phyloP scores from a whole-genome alignment of 257 asterid genomes.

The Nicotiana paniculata region DNA sequence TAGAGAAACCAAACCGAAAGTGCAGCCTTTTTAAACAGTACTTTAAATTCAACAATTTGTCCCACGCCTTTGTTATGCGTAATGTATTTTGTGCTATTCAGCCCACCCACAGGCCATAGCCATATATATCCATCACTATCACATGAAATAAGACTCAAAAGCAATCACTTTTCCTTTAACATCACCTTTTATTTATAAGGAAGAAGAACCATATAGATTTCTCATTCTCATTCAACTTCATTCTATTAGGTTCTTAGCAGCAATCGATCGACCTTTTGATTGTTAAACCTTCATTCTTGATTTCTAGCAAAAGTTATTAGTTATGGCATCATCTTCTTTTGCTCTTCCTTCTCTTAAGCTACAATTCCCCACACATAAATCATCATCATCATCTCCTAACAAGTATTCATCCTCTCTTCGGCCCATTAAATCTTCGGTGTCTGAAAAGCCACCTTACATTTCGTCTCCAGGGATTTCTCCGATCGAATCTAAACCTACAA shows the following conservation, averaged over 20 bases:
- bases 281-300: background rate
- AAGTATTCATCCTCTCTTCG: background rate
- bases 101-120: background rate
- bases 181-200: background rate
- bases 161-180: background rate
- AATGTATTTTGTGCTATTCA: background rate
- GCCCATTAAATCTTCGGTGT: slow-evolving; percentile 27
- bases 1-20: background rate
- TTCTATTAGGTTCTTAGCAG: background rate
- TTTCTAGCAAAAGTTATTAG: background rate
- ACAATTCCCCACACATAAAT: slow-evolving; percentile 14
- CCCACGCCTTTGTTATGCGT: background rate
- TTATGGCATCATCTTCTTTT: slow-evolving; percentile 34
- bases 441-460: slow-evolving; percentile 29
- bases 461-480: background rate
- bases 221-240: background rate
- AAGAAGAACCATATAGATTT: background rate
- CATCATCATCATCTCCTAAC: background rate
- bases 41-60: background rate
- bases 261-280: background rate
- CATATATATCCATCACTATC: background rate
- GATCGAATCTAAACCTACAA: background rate
- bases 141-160: background rate
- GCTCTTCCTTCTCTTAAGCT: slow-evolving; percentile 25
- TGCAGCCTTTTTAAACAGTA: background rate